A percentile compares a stretch with the other conserved stretches of the same genome.
Conservation (phyloP, 2,329 filamentous ascomycete genomes). For the Cryphonectria nitschkei region DNA sequence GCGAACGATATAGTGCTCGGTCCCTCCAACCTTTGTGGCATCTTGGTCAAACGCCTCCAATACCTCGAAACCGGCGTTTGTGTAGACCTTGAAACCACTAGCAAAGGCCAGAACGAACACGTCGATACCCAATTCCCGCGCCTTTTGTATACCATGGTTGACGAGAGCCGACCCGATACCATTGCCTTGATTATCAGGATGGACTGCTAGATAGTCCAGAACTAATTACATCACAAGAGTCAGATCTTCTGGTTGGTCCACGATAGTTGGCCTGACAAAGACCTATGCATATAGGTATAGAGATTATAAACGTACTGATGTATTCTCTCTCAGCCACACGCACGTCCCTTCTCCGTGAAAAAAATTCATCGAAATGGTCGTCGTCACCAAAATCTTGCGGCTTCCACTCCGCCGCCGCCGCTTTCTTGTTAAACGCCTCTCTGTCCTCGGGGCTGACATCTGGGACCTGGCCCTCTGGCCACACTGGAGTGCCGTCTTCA, state of each 20-base stretch:
- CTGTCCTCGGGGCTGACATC: conserved; percentile 28
- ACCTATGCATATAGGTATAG: background rate
- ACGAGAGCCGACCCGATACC: conserved; percentile 34
- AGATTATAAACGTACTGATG: conserved; percentile 17
- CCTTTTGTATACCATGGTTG: conserved; percentile 31
- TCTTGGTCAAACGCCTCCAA: conserved; percentile 32
- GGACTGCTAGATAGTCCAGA: conserved; percentile 36
- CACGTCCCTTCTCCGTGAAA: conserved; percentile 22
- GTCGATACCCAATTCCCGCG: conserved; percentile 32
- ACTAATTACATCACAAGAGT: conserved; percentile 29
- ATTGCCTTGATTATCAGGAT: conserved; percentile 31
- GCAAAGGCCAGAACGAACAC: conserved; percentile 33
- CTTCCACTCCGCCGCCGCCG: conserved; percentile 28
- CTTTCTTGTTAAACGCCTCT: conserved; percentile 22
- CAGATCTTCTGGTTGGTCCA: background rate
- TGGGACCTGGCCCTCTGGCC: conserved; percentile 31
- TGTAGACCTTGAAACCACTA: conserved; percentile 31
- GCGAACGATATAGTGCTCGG: conserved; percentile 31
- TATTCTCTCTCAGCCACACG: conserved; percentile 27
- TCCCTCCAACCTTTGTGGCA: conserved; percentile 31
- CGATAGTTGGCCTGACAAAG: background rate
- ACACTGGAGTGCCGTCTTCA: conserved; percentile 13
- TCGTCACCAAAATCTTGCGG: conserved; percentile 17
- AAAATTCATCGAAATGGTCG: conserved; percentile 24
- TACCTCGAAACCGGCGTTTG: conserved; percentile 32